Conservation (phyloP, 139 green algal species). For the Auxenochlorella pyrenoidosa region DNA sequence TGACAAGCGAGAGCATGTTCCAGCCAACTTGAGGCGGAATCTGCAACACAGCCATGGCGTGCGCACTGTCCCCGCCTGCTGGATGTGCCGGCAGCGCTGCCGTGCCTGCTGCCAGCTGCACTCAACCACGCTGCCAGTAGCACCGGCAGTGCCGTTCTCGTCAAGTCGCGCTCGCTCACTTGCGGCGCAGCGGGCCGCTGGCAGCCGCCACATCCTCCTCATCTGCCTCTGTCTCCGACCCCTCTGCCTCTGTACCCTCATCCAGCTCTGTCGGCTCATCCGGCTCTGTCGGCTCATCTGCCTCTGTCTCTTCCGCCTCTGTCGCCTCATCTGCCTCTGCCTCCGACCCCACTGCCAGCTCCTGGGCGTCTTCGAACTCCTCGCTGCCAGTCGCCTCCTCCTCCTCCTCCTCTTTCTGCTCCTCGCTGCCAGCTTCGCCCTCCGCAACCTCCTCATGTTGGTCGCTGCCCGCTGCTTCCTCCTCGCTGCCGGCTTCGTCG, state of each 20-base stretch:
- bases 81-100: too few species aligned
- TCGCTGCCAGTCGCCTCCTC: neutral
- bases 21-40: neutral
- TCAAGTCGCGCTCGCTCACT: neutral
- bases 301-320: neutral
- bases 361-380: neutral
- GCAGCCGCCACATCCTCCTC: neutral
- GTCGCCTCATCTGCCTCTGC: constrained; percentile 8
- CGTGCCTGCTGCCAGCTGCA: neutral
- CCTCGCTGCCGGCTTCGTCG: too few species aligned
- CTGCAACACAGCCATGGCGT: neutral
- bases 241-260: too few species aligned
- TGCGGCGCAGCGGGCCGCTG: neutral
- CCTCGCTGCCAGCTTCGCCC: too few species aligned
- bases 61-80: too few species aligned
- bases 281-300: too few species aligned
- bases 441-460: neutral
- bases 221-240: neutral
- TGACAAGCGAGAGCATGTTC: too few species aligned
- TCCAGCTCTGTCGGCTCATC: too few species aligned
- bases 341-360: neutral
- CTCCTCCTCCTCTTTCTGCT: neutral
- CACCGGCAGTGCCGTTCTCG: neutral
- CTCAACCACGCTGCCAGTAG: neutral
- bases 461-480: neutral